Evolutionary conservation across 1,284 basidiomycete species (phyloP).

Genomic region (Megacollybia platyphylla): DNA sequence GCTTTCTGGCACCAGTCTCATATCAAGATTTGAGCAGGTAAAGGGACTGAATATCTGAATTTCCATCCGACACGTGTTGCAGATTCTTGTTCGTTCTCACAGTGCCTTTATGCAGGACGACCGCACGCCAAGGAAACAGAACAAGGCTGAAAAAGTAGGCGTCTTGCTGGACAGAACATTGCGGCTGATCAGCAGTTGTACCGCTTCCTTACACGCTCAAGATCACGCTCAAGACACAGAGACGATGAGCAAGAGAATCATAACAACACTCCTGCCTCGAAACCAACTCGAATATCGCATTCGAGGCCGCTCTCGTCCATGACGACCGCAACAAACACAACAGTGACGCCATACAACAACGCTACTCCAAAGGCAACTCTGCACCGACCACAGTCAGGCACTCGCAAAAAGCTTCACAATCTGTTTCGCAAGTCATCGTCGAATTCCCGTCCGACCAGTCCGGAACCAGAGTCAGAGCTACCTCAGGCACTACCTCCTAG

Average conservation of each 20-base stretch:
- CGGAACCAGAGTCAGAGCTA: conserved; percentile 10
- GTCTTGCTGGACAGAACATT: conserved; percentile 8
- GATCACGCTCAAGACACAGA: conserved; percentile 32
- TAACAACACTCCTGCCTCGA: conserved; percentile 9
- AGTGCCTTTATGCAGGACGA: conserved; percentile 17
- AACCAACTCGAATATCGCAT: conserved; percentile 16
- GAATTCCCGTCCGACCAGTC: conserved; percentile 19
- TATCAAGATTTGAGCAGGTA: background rate
- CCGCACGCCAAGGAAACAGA: conserved; percentile 21
- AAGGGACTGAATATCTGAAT: background rate
- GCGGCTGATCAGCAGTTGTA: conserved; percentile 24
- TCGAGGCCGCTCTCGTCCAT: conserved; percentile 54
- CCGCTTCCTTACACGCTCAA: conserved; percentile 36
- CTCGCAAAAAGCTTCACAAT: conserved; percentile 4
- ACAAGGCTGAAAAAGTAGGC: conserved; percentile 29
- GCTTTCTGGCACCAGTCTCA: background rate
- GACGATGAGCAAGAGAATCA: conserved; percentile 7
- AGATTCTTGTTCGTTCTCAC: conserved; percentile 22
- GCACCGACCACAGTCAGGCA: conserved; percentile 5
- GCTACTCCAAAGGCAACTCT: conserved; percentile 1
- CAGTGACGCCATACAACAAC: conserved; percentile 28
- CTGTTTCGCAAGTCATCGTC: conserved; percentile 22
- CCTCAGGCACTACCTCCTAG: conserved; percentile 2
- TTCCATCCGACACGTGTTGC: conserved; percentile 24
- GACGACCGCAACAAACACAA: conserved; percentile 38